Evolutionary conservation across 495 filamentous ascomycete genomes (phyloP), one percentile per base, ranked within the genome.

Genomic region (Penicillium ucsense): DNA sequence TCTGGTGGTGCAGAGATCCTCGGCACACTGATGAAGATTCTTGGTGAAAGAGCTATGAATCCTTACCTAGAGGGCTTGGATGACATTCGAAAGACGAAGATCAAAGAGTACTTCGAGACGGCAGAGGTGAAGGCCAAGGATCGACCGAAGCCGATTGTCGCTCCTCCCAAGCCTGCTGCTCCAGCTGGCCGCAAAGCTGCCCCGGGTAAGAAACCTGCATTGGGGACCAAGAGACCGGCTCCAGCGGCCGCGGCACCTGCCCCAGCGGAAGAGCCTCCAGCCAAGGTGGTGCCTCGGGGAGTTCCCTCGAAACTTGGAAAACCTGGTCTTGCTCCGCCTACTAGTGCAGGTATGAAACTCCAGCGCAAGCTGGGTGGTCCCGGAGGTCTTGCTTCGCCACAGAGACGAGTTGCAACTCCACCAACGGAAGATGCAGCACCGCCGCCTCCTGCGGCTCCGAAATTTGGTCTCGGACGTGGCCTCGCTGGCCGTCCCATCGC

Each of bases 91-190:
- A 97, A 95, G 70, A 84, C 78, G 27, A 99, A 96, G 68, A 85
- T 96, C 61, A 96, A 95, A 67, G 94, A 97, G 61, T 96, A 82
- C 65, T 90, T 81, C 59, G 90, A 95, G 31, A 80, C 80, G 2
- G 94, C 94, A 3, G 84, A 95, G 58, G 94, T 99, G 42, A 95
- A 91, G 64, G 92, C 94, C 36, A 97, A 97, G 62, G 91, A 94
- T 51, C 92, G 94, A 56, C 92, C 94, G 4, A 96, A 96, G 64
- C 80, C 88, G 10, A 80, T 79, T 36, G 68, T 82, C 41, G 77
- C 80, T 35, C 85, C 88, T 7, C 82, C 77, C 29, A 78, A 78
- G 58, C 54, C 71, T 8, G 68, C 72, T 8, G 55, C 75, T 29
- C 62, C 76, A 4, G 61, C 68, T 47, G 67, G 47, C 6, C 70